phyloP scores from a whole-genome alignment of 345 rosid species.

The Litchi chinensis region DNA sequence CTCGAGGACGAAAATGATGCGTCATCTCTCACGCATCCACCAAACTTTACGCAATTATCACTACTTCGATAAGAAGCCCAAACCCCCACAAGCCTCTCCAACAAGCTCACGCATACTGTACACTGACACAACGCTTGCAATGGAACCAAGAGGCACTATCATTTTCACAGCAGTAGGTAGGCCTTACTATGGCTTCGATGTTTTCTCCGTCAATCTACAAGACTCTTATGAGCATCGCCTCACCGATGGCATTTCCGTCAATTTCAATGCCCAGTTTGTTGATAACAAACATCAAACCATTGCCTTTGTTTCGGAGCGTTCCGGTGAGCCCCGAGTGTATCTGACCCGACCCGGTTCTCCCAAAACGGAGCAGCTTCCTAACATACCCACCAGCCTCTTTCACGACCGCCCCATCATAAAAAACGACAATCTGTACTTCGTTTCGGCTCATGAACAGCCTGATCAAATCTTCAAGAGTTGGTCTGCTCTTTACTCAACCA shows the following conservation, averaged over 20 bases:
- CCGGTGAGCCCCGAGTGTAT: conserved; percentile 51
- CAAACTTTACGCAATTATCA: not conserved
- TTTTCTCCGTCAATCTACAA: conserved; percentile 45
- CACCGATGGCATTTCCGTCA: conserved; percentile 71
- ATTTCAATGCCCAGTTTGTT: conserved; percentile 74
- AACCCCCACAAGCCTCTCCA: not conserved
- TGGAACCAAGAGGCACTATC: conserved; percentile 70
- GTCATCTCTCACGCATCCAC: conserved; percentile 36
- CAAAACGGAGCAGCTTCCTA: conserved; percentile 48
- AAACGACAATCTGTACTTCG: conserved; percentile 55
- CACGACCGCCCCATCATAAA: conserved; percentile 74
- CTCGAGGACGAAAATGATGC: conserved; percentile 18
- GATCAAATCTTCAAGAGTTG: conserved; percentile 58
- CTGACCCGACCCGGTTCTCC: conserved; percentile 38
- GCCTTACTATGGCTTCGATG: conserved; percentile 72
- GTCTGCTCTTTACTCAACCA: conserved; percentile 60
- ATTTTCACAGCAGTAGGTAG: conserved; percentile 73
- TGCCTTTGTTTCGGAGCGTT: conserved; percentile 73
- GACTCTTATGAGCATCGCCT: conserved; percentile 45
- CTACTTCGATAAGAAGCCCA: not conserved
- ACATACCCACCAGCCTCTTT: conserved; percentile 60
- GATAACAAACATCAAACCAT: conserved; percentile 31
- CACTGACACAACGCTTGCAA: conserved; percentile 9
- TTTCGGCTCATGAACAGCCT: conserved; percentile 79
- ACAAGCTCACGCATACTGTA: not conserved